phyloP scores from a whole-genome alignment of 768 basidiomycete genomes.

The Chiua virens region DNA sequence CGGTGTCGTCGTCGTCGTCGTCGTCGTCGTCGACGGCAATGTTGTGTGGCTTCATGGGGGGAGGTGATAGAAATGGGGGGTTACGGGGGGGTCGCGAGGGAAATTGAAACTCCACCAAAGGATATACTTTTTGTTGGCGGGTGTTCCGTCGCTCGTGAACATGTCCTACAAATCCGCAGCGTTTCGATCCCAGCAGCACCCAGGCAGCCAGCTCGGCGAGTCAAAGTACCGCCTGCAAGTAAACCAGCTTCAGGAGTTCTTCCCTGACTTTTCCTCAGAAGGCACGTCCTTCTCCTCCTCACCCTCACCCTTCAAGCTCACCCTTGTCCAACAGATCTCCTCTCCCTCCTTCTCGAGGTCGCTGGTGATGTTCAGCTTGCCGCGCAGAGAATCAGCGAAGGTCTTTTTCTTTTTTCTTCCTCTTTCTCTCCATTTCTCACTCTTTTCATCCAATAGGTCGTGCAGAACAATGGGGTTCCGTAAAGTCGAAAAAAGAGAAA shows the following conservation, averaged over 20 bases:
- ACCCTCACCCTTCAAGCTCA: conserved; percentile 24
- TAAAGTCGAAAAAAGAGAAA: conserved; percentile 87
- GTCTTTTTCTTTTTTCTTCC: conserved; percentile 32
- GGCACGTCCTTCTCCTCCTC: conserved; percentile 41
- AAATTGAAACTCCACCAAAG: conserved; percentile 29
- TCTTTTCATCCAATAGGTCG: conserved; percentile 46
- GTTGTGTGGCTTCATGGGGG: too few relatives aligned
- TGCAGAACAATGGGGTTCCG: conserved; percentile 80
- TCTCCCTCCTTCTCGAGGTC: conserved; percentile 65
- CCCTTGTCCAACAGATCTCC: conserved; percentile 49
- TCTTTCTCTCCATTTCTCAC: conserved; percentile 5
- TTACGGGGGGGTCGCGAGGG: conserved; percentile 13
- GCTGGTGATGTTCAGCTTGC: conserved; percentile 69
- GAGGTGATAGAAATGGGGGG: too few relatives aligned
- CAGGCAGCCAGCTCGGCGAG: conserved; percentile 11
- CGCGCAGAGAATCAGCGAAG: conserved; percentile 73
- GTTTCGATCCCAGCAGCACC: conserved; percentile 23
- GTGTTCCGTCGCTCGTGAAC: background rate
- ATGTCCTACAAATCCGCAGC: conserved; percentile 34
- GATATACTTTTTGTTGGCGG: too few relatives aligned
- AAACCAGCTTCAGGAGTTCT: conserved; percentile 66
- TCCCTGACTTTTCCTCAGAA: conserved; percentile 68
- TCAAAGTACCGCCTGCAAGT: conserved; percentile 55
- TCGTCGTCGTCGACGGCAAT: too few relatives aligned
- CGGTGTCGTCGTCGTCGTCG: too few relatives aligned